Evolutionary conservation across 2,329 filamentous ascomycete genomes (phyloP).

Genomic region (Penicillium fuscoglaucum): DNA sequence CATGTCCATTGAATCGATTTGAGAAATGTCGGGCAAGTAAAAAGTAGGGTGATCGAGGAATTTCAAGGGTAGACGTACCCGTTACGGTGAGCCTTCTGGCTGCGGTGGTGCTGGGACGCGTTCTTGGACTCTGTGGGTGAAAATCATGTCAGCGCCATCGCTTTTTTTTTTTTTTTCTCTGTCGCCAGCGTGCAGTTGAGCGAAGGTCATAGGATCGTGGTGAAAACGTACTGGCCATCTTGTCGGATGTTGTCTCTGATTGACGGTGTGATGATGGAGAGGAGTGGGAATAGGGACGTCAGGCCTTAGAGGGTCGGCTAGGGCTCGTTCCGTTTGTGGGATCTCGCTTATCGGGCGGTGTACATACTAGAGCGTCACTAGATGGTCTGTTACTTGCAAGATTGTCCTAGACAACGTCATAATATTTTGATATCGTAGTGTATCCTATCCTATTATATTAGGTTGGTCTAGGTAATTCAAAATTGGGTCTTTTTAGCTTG

Average conservation of each 20-base stretch:
- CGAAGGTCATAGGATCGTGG: conserved; percentile 5
- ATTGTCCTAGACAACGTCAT: background rate
- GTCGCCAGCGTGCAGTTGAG: background rate
- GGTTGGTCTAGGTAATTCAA: background rate
- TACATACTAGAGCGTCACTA: conserved; percentile 20
- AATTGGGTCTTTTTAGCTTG: background rate
- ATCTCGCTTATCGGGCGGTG: conserved; percentile 42
- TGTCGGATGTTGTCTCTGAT: conserved; percentile 46
- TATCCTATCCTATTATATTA: background rate
- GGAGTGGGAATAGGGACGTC: conserved; percentile 31
- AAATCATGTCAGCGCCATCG: conserved; percentile 31
- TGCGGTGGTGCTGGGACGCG: conserved; percentile 98
- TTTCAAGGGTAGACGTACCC: conserved; percentile 65
- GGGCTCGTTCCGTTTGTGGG: conserved; percentile 41
- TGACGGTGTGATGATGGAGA: conserved; percentile 41
- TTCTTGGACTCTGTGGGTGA: conserved; percentile 88
- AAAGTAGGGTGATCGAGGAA: conserved; percentile 6
- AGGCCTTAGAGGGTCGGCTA: conserved; percentile 37
- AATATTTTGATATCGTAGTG: background rate
- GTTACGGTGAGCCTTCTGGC: conserved; percentile 98
- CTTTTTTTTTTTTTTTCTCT: conserved; percentile 5
- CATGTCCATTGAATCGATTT: background rate
- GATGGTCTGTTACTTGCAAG: background rate
- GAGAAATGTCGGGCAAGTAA: background rate
- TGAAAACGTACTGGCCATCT: conserved; percentile 48